phyloP scores from a whole-genome alignment of 495 filamentous ascomycete species.

The Entonaema liquescens region DNA sequence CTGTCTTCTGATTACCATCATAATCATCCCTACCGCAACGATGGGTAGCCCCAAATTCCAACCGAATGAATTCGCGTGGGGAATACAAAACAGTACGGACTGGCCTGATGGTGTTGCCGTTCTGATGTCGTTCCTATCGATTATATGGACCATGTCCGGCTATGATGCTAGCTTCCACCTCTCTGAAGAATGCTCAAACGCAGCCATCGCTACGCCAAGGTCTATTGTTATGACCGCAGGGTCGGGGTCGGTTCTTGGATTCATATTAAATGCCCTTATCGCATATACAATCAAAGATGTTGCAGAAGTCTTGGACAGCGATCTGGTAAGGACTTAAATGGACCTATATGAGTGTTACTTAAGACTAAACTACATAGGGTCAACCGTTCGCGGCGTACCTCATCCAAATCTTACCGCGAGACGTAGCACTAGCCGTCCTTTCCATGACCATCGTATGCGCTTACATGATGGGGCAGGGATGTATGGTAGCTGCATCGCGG shows the following conservation, averaged over 20 bases:
- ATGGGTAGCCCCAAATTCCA: slow-evolving; percentile 68
- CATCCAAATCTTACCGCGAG: slow-evolving; percentile 72
- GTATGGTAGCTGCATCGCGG: slow-evolving; percentile 81
- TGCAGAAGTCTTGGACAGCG: slow-evolving; percentile 64
- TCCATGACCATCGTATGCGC: slow-evolving; percentile 77
- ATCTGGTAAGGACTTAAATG: slow-evolving; percentile 50
- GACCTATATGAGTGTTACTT: not conserved
- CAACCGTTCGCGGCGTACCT: slow-evolving; percentile 83
- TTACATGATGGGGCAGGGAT: slow-evolving; percentile 84
- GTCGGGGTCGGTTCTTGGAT: slow-evolving; percentile 74
- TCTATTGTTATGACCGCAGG: slow-evolving; percentile 79
- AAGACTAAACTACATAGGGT: slow-evolving; percentile 47
- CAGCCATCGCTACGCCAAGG: slow-evolving; percentile 75
- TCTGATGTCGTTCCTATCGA: slow-evolving; percentile 78
- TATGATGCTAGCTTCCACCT: slow-evolving; percentile 82
- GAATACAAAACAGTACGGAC: slow-evolving; percentile 73
- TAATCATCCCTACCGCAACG: slow-evolving; percentile 73
- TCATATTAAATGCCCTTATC: slow-evolving; percentile 79
- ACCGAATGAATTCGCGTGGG: slow-evolving; percentile 70
- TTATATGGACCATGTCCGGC: slow-evolving; percentile 65
- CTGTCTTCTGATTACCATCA: slow-evolving; percentile 71
- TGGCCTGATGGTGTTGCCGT: slow-evolving; percentile 76
- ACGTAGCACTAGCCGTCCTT: slow-evolving; percentile 71
- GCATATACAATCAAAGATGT: slow-evolving; percentile 83
- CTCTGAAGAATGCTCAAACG: slow-evolving; percentile 80